A percentile compares a stretch with the other conserved stretches of the same genome.
phyloP scores from a whole-genome alignment of 2,329 filamentous ascomycete species.

The Fusarium circinatum region DNA sequence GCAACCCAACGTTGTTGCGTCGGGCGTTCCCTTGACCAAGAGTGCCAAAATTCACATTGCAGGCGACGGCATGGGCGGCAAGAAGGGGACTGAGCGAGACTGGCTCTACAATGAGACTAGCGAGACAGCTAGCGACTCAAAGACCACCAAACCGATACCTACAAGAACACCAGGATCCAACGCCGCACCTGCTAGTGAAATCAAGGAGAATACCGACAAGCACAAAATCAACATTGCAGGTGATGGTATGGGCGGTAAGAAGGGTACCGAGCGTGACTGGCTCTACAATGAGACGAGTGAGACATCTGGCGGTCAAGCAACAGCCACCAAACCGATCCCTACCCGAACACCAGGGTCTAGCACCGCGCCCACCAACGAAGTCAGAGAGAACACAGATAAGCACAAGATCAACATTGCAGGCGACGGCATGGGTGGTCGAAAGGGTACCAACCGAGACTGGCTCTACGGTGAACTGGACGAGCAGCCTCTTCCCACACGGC shows the following conservation, averaged over 20 bases:
- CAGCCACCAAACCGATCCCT: constrained; percentile 43
- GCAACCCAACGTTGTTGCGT: constrained; percentile 24
- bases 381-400: constrained; percentile 25
- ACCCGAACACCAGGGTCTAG: constrained; percentile 48
- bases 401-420: constrained; percentile 59
- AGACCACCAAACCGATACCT: constrained; percentile 44
- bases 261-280: constrained; percentile 65
- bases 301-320: constrained; percentile 6
- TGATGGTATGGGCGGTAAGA: constrained; percentile 73
- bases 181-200: neutral
- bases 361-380: constrained; percentile 4
- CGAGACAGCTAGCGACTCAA: constrained; percentile 31
- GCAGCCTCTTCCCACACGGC: constrained; percentile 49
- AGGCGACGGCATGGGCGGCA: constrained; percentile 73
- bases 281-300: constrained; percentile 62
- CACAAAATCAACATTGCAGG: constrained; percentile 59
- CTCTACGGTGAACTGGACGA: constrained; percentile 62
- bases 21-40: constrained; percentile 27
- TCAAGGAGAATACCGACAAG: constrained; percentile 29
- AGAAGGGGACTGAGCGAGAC: constrained; percentile 61
- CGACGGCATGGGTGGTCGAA: constrained; percentile 73
- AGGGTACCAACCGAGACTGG: constrained; percentile 65
- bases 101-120: constrained; percentile 68
- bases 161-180: constrained; percentile 48
- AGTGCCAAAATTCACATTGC: constrained; percentile 54